A percentile compares a stretch with the other conserved stretches of the same genome.
Evolutionary conservation across 2,329 filamentous ascomycete species (phyloP).

Genomic region (Claviceps citrina): DNA sequence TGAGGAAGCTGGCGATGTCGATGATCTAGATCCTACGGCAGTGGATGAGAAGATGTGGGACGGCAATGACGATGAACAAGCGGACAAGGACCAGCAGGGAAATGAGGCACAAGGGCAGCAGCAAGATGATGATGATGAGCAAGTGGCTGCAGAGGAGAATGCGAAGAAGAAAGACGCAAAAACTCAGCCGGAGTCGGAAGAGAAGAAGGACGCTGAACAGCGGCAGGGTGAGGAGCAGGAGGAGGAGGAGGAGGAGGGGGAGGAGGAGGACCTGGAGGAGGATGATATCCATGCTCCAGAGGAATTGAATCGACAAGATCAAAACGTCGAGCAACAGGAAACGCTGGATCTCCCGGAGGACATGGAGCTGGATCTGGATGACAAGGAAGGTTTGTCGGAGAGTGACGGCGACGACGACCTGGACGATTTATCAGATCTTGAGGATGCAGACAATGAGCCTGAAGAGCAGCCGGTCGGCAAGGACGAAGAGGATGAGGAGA

Average conservation of each 20-base stretch:
- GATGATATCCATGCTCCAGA: constrained; percentile 40
- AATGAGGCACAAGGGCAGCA: constrained; percentile 57
- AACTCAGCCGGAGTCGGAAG: constrained; percentile 33
- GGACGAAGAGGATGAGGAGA: constrained; percentile 18
- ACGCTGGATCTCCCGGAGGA: constrained; percentile 75
- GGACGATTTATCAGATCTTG: constrained; percentile 40
- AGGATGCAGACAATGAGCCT: constrained; percentile 27
- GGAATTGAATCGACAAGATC: constrained; percentile 47
- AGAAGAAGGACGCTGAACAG: constrained; percentile 21
- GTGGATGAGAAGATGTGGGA: constrained; percentile 99
- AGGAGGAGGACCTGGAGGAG: constrained; percentile 47
- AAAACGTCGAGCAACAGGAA: constrained; percentile 68
- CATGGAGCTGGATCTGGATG: constrained; percentile 70
- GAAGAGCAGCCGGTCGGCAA: constrained; percentile 19
- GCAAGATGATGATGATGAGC: constrained; percentile 47
- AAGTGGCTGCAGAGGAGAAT: constrained; percentile 43
- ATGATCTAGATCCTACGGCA: constrained; percentile 75
- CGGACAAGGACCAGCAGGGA: constrained; percentile 67
- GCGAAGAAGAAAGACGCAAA: constrained; percentile 27
- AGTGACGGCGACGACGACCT: constrained; percentile 42
- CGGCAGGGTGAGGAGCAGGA: constrained; percentile 26
- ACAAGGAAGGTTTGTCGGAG: constrained; percentile 41
- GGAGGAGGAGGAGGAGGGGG: constrained; percentile 15
- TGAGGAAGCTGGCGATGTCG: constrained; percentile 79
- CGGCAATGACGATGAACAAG: constrained; percentile 62